Conservation (phyloP, 2,329 filamentous ascomycete genomes). For the Thielaviopsis punctulata region DNA sequence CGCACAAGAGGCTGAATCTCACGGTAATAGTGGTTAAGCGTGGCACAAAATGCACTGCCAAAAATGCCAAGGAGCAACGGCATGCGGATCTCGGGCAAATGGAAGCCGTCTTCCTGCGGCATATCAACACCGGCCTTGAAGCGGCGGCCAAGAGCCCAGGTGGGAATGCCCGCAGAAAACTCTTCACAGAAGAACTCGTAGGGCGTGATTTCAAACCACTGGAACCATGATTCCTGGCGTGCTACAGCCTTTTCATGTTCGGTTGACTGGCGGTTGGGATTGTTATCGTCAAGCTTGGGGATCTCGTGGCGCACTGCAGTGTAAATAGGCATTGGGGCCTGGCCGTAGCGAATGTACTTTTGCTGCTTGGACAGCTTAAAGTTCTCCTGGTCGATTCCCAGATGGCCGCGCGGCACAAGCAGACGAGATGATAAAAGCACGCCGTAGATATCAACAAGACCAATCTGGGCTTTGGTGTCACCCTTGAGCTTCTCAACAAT, state of each 20-base stretch:
- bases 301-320: constrained; percentile 94
- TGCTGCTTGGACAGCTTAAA: constrained; percentile 85
- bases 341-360: constrained; percentile 56
- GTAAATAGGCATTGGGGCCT: constrained; percentile 83
- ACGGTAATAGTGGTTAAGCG: constrained; percentile 86
- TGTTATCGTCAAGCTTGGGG: constrained; percentile 30
- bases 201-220: constrained; percentile 92
- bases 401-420: constrained; percentile 66
- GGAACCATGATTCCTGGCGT: constrained; percentile 67
- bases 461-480: constrained; percentile 60
- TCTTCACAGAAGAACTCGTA: constrained; percentile 96
- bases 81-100: constrained; percentile 68
- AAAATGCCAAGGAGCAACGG: constrained; percentile 86
- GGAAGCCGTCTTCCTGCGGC: constrained; percentile 42
- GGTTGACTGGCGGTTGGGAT: constrained; percentile 14
- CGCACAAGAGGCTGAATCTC: constrained; percentile 74
- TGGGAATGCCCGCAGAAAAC: constrained; percentile 78
- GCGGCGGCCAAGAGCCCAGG: constrained; percentile 74
- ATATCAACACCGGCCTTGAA: constrained; percentile 58
- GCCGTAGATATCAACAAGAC: constrained; percentile 86
- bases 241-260: constrained; percentile 35
- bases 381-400: constrained; percentile 45
- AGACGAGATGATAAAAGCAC: constrained; percentile 69
- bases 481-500: constrained; percentile 84
- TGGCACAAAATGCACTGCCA: constrained; percentile 91